Evolutionary conservation across 2,329 filamentous ascomycete species (phyloP), one percentile per base, ranked within the genome.

Genomic region (Fusarium nodosum): DNA sequence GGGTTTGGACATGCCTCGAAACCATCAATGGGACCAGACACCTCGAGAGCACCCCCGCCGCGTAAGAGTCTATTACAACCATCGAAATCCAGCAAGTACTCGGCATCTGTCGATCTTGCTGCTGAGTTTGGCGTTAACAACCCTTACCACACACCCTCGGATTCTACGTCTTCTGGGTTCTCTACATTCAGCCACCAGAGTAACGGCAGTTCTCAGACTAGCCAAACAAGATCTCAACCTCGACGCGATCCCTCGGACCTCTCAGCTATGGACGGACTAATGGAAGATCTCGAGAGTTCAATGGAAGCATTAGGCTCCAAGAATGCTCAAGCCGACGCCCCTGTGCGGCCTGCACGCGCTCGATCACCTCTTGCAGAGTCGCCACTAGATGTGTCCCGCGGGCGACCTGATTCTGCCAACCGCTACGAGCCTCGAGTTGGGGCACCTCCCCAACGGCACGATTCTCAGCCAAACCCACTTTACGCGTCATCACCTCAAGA

Each of bases 121-220:
- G 84, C 82, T 33, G 88, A 90, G 60, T 90, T 90, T 68, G 88
- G 88, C 13, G 77, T 83, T 26, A 84, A 86, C 34, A 91, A 91
- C 71, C 86, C 88, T 0, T 90, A 91, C 71, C 89, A 92, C 72
- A 84, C 86, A 6, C 81, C 87, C 0, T 88, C 88, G 2, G 85
- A 87, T 63, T 93, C 90, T 3, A 85, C 86, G 28, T 90, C 89
- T 0, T 93, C 91, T 0, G 88, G 86, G 20, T 84, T 85, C 45
- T 92, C 90, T 3, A 85, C 83, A 1, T 86, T 84, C 39, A 91
- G 88, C 56, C 84, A 85, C 12, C 79, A 79, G 2, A 88, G 88
- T 72, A 86, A 86, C 63, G 80, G 85, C 2, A 92, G 90, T 73
- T 90, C 90, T 10, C 83, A 84, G 64, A 89, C 88, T 18, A 80